A percentile compares a stretch with the other conserved stretches of the same genome.
Evolutionary conservation across 1,284 basidiomycete species (phyloP).

Genomic region (Naganishia sp.): DNA sequence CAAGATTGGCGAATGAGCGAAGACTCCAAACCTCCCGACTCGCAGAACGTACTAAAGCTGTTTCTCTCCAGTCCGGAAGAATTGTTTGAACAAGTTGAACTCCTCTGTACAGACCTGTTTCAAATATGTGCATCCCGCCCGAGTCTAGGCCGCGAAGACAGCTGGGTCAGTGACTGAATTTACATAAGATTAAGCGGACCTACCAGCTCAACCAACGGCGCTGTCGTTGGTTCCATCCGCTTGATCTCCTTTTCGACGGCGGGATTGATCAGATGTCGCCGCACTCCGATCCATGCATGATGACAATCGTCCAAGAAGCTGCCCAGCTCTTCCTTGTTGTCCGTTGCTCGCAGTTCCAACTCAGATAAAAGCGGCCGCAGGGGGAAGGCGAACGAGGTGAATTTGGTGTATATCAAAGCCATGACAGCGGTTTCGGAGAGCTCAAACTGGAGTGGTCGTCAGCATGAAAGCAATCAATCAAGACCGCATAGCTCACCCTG

Average conservation of each 20-base stretch:
- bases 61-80: slow-evolving; percentile 81
- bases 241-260: slow-evolving; percentile 76
- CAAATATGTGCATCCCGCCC: slow-evolving; percentile 83
- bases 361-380: slow-evolving; percentile 76
- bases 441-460: slow-evolving; percentile 57
- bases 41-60: slow-evolving; percentile 71
- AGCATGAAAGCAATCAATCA: background rate
- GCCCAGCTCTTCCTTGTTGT: slow-evolving; percentile 69
- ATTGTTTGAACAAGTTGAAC: slow-evolving; percentile 76
- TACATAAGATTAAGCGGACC: slow-evolving; percentile 38
- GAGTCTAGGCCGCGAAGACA: slow-evolving; percentile 60
- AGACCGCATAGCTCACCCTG: slow-evolving; percentile 48
- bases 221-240: slow-evolving; percentile 72
- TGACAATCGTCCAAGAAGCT: slow-evolving; percentile 81
- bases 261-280: slow-evolving; percentile 69
- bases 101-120: slow-evolving; percentile 86
- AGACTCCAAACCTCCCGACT: background rate
- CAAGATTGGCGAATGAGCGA: slow-evolving; percentile 21
- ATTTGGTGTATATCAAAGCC: slow-evolving; percentile 85
- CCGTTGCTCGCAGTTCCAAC: slow-evolving; percentile 71
- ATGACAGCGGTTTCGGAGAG: slow-evolving; percentile 77
- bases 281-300: slow-evolving; percentile 70
- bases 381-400: slow-evolving; percentile 68
- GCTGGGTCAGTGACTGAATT: background rate
- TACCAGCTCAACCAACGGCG: slow-evolving; percentile 80